phyloP scores from a whole-genome alignment of 345 rosid genomes.

The Cardamine occulta region DNA sequence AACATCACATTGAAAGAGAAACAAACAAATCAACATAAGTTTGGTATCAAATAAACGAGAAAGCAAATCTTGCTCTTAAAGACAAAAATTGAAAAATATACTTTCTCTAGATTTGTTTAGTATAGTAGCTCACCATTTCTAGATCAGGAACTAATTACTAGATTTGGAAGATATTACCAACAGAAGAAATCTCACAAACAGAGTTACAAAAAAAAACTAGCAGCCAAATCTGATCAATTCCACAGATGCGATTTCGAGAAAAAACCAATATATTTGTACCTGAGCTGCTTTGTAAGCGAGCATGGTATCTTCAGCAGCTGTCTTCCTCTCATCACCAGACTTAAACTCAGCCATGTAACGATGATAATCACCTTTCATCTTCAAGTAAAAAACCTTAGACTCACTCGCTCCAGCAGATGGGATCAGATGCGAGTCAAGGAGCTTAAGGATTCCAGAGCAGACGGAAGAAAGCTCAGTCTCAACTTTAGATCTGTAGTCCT shows the following conservation, averaged over 20 bases:
- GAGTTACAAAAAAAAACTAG: background rate
- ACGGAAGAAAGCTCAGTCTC: conserved; percentile 79
- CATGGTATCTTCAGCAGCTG: conserved; percentile 98
- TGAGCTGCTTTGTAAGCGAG: conserved; percentile 90
- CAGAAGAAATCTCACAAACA: conserved; percentile 7
- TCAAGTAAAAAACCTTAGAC: conserved; percentile 88
- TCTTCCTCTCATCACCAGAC: conserved; percentile 81
- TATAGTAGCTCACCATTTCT: conserved; percentile 1
- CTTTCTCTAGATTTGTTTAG: conserved; percentile 2
- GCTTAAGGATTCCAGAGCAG: conserved; percentile 69
- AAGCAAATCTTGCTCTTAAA: background rate
- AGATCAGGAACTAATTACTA: conserved; percentile 25
- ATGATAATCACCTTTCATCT: conserved; percentile 97
- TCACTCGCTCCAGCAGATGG: conserved; percentile 80
- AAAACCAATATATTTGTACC: conserved; percentile 44
- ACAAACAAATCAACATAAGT: conserved; percentile 29
- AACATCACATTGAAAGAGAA: background rate
- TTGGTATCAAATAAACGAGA: background rate
- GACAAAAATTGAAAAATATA: background rate
- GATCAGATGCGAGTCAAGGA: conserved; percentile 71
- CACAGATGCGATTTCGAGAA: background rate
- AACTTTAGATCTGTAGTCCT: conserved; percentile 93
- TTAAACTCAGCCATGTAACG: conserved; percentile 95
- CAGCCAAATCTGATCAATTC: conserved; percentile 5
- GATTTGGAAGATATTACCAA: conserved; percentile 1